Evolutionary conservation across 2,329 filamentous ascomycete species (phyloP).

Genomic region (Epicoccum nigrum): DNA sequence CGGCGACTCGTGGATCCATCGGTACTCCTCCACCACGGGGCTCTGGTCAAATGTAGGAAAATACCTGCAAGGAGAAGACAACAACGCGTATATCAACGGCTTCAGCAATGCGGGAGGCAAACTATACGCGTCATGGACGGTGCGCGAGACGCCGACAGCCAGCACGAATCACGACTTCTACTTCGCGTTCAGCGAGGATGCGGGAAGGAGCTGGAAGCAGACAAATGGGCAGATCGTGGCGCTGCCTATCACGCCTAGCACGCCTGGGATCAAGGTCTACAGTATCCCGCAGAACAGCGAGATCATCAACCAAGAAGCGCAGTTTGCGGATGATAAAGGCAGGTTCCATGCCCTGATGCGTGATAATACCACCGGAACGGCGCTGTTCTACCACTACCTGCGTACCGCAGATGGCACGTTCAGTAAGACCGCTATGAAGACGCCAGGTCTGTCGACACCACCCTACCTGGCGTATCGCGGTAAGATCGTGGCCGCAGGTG

Average conservation of each 20-base stretch:
- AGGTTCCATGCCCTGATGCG: slow-evolving; percentile 59
- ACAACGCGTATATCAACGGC: slow-evolving; percentile 61
- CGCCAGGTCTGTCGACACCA: slow-evolving; percentile 34
- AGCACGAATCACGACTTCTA: slow-evolving; percentile 60
- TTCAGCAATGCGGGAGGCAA: slow-evolving; percentile 46
- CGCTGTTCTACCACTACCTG: slow-evolving; percentile 43
- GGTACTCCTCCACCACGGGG: slow-evolving; percentile 49
- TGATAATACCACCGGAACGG: slow-evolving; percentile 44
- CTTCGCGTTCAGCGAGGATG: slow-evolving; percentile 56
- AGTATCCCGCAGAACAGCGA: slow-evolving; percentile 55
- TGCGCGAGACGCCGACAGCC: slow-evolving; percentile 55
- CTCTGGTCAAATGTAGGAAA: slow-evolving; percentile 51
- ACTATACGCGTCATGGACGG: slow-evolving; percentile 58
- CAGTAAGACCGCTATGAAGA: slow-evolving; percentile 40
- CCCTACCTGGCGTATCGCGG: slow-evolving; percentile 43
- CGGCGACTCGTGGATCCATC: slow-evolving; percentile 57
- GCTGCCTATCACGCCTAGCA: slow-evolving; percentile 51
- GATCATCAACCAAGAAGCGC: slow-evolving; percentile 59
- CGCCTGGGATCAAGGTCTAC: slow-evolving; percentile 53
- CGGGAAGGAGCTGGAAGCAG: slow-evolving; percentile 54
- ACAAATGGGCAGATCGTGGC: slow-evolving; percentile 47
- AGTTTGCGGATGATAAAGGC: slow-evolving; percentile 54
- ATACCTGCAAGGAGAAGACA: slow-evolving; percentile 54
- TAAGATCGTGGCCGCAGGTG: slow-evolving; percentile 37
- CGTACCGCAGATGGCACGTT: slow-evolving; percentile 36